Conservation (phyloP, 2,329 filamentous ascomycete species). For the Aspergillus sp. region DNA sequence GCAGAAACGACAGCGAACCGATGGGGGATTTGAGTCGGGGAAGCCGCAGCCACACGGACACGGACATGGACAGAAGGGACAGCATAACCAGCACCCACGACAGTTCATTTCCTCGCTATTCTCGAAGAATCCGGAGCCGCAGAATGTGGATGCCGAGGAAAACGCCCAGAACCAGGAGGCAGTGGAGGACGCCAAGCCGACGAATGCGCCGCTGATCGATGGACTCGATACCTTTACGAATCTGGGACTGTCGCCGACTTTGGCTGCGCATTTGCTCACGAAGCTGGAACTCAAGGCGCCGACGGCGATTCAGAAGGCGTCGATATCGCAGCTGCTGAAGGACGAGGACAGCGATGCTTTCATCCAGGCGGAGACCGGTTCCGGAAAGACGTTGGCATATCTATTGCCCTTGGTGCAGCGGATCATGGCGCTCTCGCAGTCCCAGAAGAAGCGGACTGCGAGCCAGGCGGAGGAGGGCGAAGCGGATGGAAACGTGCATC, state of each 20-base stretch:
- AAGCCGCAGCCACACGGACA: constrained; percentile 10
- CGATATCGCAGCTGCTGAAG: constrained; percentile 75
- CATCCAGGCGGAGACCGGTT: constrained; percentile 94
- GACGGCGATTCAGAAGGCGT: constrained; percentile 90
- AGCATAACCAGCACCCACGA: constrained; percentile 44
- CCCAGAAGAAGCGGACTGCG: constrained; percentile 5
- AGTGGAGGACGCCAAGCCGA: constrained; percentile 60
- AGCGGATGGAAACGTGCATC: constrained; percentile 60
- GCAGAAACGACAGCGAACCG: constrained; percentile 42
- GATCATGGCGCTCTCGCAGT: constrained; percentile 69
- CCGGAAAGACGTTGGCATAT: constrained; percentile 96
- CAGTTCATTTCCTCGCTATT: constrained; percentile 89
- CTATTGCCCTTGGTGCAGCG: constrained; percentile 87
- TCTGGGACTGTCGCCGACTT: constrained; percentile 74
- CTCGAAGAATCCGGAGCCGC: constrained; percentile 78
- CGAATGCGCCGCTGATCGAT: constrained; percentile 84
- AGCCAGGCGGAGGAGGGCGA: constrained; percentile 40
- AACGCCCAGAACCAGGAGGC: constrained; percentile 36
- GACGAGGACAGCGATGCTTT: constrained; percentile 82
- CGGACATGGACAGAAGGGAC: constrained; percentile 27
- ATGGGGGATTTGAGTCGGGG: constrained; percentile 28
- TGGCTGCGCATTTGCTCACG: constrained; percentile 78
- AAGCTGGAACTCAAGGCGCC: constrained; percentile 89
- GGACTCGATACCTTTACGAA: constrained; percentile 84
- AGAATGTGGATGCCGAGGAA: constrained; percentile 50